Base-by-base conservation (phyloP, 2,329 filamentous ascomycete species). In the Pezicula carpinea region DNA sequence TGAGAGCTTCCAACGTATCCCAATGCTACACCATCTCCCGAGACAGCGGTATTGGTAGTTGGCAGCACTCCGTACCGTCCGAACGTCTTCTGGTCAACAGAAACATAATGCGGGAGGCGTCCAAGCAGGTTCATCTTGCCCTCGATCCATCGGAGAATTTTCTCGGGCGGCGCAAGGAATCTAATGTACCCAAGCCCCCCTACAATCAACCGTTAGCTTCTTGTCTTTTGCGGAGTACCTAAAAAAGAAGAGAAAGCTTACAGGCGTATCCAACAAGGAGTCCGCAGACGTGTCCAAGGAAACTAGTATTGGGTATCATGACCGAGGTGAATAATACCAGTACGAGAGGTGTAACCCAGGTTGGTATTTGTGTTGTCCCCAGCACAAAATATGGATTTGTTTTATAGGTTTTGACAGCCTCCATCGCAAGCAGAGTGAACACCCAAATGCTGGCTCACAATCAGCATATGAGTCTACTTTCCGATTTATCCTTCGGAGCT, bases 71-170 rank as follows among this genome's bases (percentile, higher is more conserved):
- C 92, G 59, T 95, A 96, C 44, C 92, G 79, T 6, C 92, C 92
- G 61, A 92, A 96, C 5, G 89, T 96, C 75, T 96, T 96, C 68
- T 96, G 91, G 62, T 97, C 92, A 14, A 96, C 84, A 47, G 88
- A 95, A 40, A 97, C 86, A 61, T 96, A 97, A 68, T 95, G 89
- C 38, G 92, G 92, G 21, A 97, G 69, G 49, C 89, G 77, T 17
- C 83, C 87, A 18, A 96, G 74, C 8, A 97, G 75, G 61, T 95
- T 93, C 50, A 97, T 71, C 64, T 92, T 95, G 15, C 80, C 81
- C 69, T 99, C 93, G 46, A 96, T 77, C 83, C 87, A 97, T 54
- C 90, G 79, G 47, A 97, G 73, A 22, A 86, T 79, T 77, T 86
- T 87, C 68, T 97, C 93, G 2, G 89, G 91, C 18, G 93, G 93